A percentile compares a stretch with the other conserved stretches of the same genome.
Evolutionary conservation across 805 yeast genomes (phyloP).

Genomic region (Metschnikowia continentalis): DNA sequence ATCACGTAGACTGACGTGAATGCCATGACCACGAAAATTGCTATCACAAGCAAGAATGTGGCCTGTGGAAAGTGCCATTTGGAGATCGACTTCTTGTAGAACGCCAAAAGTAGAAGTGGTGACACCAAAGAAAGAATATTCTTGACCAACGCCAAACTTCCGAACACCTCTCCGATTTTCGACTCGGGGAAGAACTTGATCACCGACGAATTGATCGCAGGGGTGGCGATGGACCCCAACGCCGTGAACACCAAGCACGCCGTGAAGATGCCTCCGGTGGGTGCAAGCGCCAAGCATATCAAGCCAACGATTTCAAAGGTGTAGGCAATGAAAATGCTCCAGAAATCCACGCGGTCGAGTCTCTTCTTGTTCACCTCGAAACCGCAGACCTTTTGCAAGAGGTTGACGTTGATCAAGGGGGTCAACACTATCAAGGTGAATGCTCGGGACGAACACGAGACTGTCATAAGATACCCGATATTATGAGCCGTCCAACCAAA

Average conservation of each 20-base stretch:
- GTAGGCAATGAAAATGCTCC: conserved; percentile 34
- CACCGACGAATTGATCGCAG: conserved; percentile 55
- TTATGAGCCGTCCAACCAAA: conserved; percentile 53
- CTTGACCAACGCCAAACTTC: conserved; percentile 60
- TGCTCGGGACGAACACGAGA: conserved; percentile 48
- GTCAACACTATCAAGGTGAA: conserved; percentile 45
- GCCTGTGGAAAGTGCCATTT: conserved; percentile 26
- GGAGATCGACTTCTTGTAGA: conserved; percentile 37
- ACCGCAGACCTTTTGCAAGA: conserved; percentile 27
- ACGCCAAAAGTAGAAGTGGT: conserved; percentile 45
- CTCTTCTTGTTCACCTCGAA: conserved; percentile 34
- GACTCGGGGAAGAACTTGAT: conserved; percentile 58
- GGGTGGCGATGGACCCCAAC: conserved; percentile 38
- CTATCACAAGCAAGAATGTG: conserved; percentile 22
- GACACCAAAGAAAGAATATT: conserved; percentile 44
- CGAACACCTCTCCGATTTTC: conserved; percentile 67
- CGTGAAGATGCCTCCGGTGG: conserved; percentile 26
- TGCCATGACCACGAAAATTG: conserved; percentile 3
- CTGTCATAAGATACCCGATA: conserved; percentile 54
- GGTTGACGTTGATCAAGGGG: conserved; percentile 42
- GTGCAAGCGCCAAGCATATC: conserved; percentile 29
- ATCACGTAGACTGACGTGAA: conserved; percentile 8
- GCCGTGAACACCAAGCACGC: conserved; percentile 36
- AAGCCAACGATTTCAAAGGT: conserved; percentile 38
- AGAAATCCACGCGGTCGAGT: conserved; percentile 52